phyloP scores from a whole-genome alignment of 1,139 yeast genomes.

The Nematodospora anomalae region DNA sequence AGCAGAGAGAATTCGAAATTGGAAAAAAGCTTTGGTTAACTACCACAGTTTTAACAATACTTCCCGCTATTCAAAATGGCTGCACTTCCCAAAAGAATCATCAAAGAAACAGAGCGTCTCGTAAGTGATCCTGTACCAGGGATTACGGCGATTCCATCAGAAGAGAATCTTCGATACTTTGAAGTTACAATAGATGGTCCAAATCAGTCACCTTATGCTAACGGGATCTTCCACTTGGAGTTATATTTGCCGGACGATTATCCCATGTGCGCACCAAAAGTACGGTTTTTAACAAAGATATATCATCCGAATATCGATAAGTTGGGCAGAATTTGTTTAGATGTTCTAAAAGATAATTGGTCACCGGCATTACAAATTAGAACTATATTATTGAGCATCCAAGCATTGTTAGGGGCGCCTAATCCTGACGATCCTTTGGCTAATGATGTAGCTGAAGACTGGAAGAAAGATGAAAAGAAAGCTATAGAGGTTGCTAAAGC shows the following conservation, averaged over 20 bases:
- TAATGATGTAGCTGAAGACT: constrained; percentile 94
- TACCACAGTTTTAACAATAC: background rate
- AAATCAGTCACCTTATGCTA: constrained; percentile 76
- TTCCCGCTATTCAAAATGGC: constrained; percentile 41
- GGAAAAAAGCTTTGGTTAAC: no score
- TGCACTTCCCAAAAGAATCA: constrained; percentile 81
- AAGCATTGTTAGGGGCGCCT: constrained; percentile 92
- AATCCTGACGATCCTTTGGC: constrained; percentile 98
- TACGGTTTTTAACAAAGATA: constrained; percentile 85
- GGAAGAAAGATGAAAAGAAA: constrained; percentile 81
- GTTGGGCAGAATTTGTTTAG: constrained; percentile 91
- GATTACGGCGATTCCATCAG: constrained; percentile 88
- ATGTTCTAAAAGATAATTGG: constrained; percentile 90
- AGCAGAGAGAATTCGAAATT: no score
- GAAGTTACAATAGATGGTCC: constrained; percentile 90
- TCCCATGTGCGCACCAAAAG: constrained; percentile 93
- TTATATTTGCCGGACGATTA: constrained; percentile 85
- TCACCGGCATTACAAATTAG: constrained; percentile 97
- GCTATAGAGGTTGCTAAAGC: constrained; percentile 85
- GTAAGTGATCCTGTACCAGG: constrained; percentile 97
- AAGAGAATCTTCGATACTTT: constrained; percentile 88
- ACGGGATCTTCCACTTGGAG: constrained; percentile 74
- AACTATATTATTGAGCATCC: constrained; percentile 88
- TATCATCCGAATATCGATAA: constrained; percentile 97
- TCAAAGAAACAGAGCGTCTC: constrained; percentile 90